Evolutionary conservation across 768 basidiomycete genomes (phyloP).

Genomic region (Boletus subcaerulescens): DNA sequence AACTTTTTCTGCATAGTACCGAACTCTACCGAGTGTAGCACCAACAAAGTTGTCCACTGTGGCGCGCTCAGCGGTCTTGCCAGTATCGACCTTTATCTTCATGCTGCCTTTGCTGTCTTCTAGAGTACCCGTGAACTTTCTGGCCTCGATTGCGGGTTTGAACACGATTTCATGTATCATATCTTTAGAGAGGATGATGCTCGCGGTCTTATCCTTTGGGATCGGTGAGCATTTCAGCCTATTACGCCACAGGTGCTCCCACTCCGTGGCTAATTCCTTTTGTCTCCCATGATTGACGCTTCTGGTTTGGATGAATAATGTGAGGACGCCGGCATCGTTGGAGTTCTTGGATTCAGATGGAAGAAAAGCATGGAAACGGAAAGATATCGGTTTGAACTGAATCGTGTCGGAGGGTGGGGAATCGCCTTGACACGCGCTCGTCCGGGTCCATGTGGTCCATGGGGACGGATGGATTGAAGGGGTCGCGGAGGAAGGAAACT

Average conservation of each 20-base stretch:
- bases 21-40: too few relatives aligned
- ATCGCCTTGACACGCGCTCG: neutral
- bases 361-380: neutral
- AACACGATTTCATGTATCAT: neutral
- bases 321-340: neutral
- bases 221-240: neutral
- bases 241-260: neutral
- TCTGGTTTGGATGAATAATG: neutral
- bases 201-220: neutral
- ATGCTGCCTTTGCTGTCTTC: too few relatives aligned
- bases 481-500: too few relatives aligned
- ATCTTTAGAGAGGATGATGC: neutral
- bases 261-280: neutral
- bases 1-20: too few relatives aligned
- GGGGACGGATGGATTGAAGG: too few relatives aligned
- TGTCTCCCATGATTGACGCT: neutral
- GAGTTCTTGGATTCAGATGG: neutral
- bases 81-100: too few relatives aligned
- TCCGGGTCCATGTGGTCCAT: too few relatives aligned
- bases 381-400: neutral
- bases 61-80: too few relatives aligned
- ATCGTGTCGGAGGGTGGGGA: neutral
- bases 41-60: too few relatives aligned
- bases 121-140: too few relatives aligned
- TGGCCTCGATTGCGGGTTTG: neutral